Evolutionary conservation across 2,329 filamentous ascomycete genomes (phyloP).

Genomic region (Hymenoscyphus albidus): DNA sequence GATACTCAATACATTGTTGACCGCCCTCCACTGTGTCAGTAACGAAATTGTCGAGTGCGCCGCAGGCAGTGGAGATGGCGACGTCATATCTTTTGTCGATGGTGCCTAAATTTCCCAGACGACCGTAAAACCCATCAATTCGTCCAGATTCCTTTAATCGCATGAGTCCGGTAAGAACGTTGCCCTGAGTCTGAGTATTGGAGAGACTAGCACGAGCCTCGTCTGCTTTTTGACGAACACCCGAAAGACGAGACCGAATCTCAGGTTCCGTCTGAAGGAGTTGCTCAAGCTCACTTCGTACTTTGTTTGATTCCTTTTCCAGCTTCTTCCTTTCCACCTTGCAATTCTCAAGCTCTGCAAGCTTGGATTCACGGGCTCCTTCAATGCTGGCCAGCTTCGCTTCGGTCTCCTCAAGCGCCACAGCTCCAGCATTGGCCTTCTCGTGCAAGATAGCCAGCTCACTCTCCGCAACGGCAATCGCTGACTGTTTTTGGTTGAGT

Average conservation of each 20-base stretch:
- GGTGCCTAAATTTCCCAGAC: conserved; percentile 86
- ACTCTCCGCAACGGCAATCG: conserved; percentile 90
- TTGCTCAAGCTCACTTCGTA: conserved; percentile 69
- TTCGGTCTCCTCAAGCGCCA: conserved; percentile 78
- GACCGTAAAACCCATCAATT: conserved; percentile 94
- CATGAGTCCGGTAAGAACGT: conserved; percentile 88
- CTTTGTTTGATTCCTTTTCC: conserved; percentile 68
- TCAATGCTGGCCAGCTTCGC: conserved; percentile 72
- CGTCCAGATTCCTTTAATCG: conserved; percentile 92
- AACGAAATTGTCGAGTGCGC: conserved; percentile 89
- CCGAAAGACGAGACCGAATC: conserved; percentile 79
- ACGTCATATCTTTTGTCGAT: conserved; percentile 95
- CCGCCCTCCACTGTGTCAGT: conserved; percentile 94
- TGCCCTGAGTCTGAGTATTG: conserved; percentile 86
- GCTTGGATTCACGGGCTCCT: conserved; percentile 66
- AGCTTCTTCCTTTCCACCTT: conserved; percentile 68
- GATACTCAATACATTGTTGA: conserved; percentile 96
- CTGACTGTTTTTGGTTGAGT: conserved; percentile 92
- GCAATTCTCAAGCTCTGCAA: conserved; percentile 70
- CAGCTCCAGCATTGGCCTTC: conserved; percentile 80
- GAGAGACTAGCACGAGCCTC: conserved; percentile 89
- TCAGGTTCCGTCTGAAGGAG: conserved; percentile 75
- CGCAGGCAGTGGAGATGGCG: conserved; percentile 95
- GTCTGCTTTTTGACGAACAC: conserved; percentile 88
- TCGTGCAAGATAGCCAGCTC: conserved; percentile 89